Conservation (phyloP, 2,329 filamentous ascomycete species). For the Exophiala sp. region DNA sequence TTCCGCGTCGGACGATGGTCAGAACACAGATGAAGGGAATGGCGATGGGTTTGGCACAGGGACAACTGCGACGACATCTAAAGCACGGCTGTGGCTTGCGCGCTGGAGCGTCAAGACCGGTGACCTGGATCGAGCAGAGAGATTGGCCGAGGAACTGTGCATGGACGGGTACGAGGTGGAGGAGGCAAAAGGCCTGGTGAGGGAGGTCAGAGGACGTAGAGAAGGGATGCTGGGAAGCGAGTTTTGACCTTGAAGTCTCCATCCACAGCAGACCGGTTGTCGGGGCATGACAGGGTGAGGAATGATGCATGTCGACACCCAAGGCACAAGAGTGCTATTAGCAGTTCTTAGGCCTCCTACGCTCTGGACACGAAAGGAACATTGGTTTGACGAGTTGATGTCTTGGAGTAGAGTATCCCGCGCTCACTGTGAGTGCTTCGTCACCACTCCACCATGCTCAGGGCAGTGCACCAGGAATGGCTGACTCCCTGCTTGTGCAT, state of each 20-base stretch:
- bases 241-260: background rate
- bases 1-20: slow-evolving; percentile 33
- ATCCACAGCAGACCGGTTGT: background rate
- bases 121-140: slow-evolving; percentile 69
- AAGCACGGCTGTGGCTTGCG: slow-evolving; percentile 89
- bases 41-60: slow-evolving; percentile 59
- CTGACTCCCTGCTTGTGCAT: background rate
- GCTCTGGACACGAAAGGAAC: background rate
- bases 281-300: background rate
- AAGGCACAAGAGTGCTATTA: background rate
- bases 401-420: background rate
- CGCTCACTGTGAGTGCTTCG: background rate
- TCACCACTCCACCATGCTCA: background rate
- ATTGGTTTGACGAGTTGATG: background rate
- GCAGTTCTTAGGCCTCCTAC: background rate
- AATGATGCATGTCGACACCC: background rate
- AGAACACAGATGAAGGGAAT: slow-evolving; percentile 36
- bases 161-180: slow-evolving; percentile 96
- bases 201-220: slow-evolving; percentile 74
- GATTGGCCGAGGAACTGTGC: slow-evolving; percentile 82
- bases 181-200: slow-evolving; percentile 86
- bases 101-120: slow-evolving; percentile 68
- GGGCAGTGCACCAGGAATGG: background rate
- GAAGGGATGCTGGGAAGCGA: slow-evolving; percentile 38
- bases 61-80: slow-evolving; percentile 85